Base-by-base conservation (phyloP, 1,284 basidiomycete species). In the Leccinum fuscescens region DNA sequence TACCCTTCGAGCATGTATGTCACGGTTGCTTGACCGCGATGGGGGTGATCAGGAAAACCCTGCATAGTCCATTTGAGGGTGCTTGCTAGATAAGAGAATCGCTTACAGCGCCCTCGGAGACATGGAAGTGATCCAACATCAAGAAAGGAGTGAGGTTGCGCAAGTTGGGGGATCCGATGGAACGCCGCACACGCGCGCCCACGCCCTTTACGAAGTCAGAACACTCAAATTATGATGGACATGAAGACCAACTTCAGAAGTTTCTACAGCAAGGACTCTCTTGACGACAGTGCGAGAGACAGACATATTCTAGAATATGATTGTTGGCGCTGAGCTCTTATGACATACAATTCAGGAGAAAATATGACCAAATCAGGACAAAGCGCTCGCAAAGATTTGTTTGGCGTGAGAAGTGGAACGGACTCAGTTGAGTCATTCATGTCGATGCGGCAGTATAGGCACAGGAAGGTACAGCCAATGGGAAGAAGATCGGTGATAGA, bases 161-260 rank as follows among this genome's bases (percentile, higher is more conserved):
- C 35, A 37, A 37, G 35, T 37, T 37, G 35, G 79, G 79, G 1
- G 86, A 84, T 11, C 96, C 96, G 66, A 98, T 97, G 29, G 90
- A 93, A 51, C 96, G 83, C 61, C 94, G 84, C n/a, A 98, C 96
- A 51, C 82, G 79, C 6, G 92, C 94, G 9, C 94, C 94, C 4
- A 79, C 90, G n/a, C 95, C 94, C 88, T 88, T 42, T n/a, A 42
- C 39, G n/a, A 3, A 37, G 53, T 62, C 3, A 60, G 57, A 29
- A 54, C 29, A 42, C 3, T 55, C 24, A 6, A 37, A 51, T 24
- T 33, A 54, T 20, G 31, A 15, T 6, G 6, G 6, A 35, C 7
- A n/a, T 8, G 22, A 49, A 14, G 2, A 59, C 62, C 27, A 53
- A 88, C 89, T 82, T 98, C 96, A 15, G 87, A 77, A 3, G 88